Conservation (phyloP, 805 yeast genomes). For the Lipomyces japonicus region DNA sequence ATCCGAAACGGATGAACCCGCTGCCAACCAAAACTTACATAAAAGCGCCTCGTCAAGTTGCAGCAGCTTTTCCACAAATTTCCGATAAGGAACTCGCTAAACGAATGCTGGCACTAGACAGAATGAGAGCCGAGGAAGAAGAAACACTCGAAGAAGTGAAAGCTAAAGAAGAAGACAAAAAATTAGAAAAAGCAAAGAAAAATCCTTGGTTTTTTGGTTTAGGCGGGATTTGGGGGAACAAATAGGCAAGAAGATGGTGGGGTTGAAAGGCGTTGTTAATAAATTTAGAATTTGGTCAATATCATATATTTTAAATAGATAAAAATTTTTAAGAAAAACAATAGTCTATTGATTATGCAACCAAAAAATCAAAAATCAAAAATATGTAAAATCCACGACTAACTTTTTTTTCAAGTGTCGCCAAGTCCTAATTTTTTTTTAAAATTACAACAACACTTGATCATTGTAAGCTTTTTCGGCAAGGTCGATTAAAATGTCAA, state of each 20-base stretch:
- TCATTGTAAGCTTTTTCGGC: slow-evolving; percentile 55
- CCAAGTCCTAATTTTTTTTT: no score
- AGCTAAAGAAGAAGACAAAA: slow-evolving; percentile 2
- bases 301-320: no score
- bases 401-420: no score
- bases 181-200: not conserved
- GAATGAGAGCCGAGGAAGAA: slow-evolving; percentile 3
- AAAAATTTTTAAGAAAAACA: no score
- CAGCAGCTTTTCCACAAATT: slow-evolving; percentile 22
- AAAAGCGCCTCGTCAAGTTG: slow-evolving; percentile 7
- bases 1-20: slow-evolving; percentile 20
- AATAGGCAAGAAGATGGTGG: not conserved
- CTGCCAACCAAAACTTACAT: slow-evolving; percentile 14
- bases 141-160: not conserved
- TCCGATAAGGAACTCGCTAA: slow-evolving; percentile 10
- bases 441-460: slow-evolving; percentile 41
- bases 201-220: no score
- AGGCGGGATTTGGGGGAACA: no score
- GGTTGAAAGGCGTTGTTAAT: not conserved
- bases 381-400: no score
- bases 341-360: no score
- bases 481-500: slow-evolving; percentile 65
- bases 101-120: slow-evolving; percentile 24
- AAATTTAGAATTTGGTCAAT: not conserved
- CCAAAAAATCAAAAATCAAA: no score